Evolutionary conservation across 352 stramenopile genomes (phyloP).

Genomic region (Phytophthora syringae): DNA sequence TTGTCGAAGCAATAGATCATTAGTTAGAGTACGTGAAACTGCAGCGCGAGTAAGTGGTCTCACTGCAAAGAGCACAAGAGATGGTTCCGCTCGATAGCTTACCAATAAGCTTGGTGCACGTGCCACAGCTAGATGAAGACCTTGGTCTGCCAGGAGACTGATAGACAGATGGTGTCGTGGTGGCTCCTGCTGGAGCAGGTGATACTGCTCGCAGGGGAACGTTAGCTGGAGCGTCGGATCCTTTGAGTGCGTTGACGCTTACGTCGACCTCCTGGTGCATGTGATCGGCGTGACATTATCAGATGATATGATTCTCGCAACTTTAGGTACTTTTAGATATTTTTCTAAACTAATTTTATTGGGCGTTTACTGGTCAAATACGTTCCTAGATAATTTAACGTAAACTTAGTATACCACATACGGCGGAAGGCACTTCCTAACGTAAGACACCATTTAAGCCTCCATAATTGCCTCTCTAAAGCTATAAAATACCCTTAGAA

Average conservation of each 20-base stretch:
- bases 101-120: conserved; percentile 28
- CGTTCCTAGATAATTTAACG: too few relatives aligned
- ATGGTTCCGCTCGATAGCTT: conserved; percentile 18
- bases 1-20: conserved; percentile 31
- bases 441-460: too few relatives aligned
- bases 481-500: too few relatives aligned
- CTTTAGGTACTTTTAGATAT: too few relatives aligned
- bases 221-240: conserved; percentile 14
- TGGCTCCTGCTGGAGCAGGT: conserved; percentile 24
- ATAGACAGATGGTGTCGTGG: neutral
- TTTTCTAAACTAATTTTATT: too few relatives aligned
- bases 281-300: too few relatives aligned
- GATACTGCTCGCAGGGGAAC: conserved; percentile 22
- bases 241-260: conserved; percentile 4
- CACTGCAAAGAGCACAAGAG: conserved; percentile 28
- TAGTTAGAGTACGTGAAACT: conserved; percentile 35
- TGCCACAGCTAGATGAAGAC: conserved; percentile 21
- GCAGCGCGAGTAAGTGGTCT: conserved; percentile 32
- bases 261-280: neutral
- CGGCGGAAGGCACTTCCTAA: too few relatives aligned
- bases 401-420: too few relatives aligned
- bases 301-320: too few relatives aligned
- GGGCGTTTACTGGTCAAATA: too few relatives aligned
- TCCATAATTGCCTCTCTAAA: too few relatives aligned
- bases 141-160: too few relatives aligned